phyloP scores from a whole-genome alignment of 2,329 filamentous ascomycete species.

The Zymoseptoria crescenta region DNA sequence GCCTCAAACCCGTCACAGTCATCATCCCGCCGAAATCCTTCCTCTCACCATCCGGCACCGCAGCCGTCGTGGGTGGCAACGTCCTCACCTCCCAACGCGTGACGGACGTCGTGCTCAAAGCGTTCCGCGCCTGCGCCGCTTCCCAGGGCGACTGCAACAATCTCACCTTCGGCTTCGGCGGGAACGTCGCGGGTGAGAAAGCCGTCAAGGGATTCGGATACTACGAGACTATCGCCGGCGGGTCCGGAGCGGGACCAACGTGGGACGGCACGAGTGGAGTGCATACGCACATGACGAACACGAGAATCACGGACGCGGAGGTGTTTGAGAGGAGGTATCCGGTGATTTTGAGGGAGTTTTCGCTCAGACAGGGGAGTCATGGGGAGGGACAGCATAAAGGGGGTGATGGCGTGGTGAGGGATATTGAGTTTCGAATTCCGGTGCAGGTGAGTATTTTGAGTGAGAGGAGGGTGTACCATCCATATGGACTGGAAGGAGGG shows the following conservation, averaged over 20 bases:
- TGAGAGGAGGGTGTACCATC: slow-evolving; percentile 66
- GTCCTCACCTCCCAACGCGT: slow-evolving; percentile 71
- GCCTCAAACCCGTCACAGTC: slow-evolving; percentile 67
- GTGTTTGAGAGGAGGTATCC: slow-evolving; percentile 72
- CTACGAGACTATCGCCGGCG: slow-evolving; percentile 78
- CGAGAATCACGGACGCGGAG: slow-evolving; percentile 72
- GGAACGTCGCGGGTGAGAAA: slow-evolving; percentile 51
- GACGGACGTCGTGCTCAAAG: slow-evolving; percentile 74
- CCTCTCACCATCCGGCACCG: slow-evolving; percentile 65
- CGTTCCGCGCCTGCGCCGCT: slow-evolving; percentile 71
- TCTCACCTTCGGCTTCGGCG: slow-evolving; percentile 74
- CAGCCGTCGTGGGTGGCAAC: slow-evolving; percentile 77
- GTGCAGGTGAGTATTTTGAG: slow-evolving; percentile 72
- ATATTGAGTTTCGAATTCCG: slow-evolving; percentile 73
- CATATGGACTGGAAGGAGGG: slow-evolving; percentile 78
- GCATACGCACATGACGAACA: slow-evolving; percentile 84
- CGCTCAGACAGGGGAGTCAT: slow-evolving; percentile 54
- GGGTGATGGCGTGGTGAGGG: slow-evolving; percentile 69
- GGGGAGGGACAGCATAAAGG: slow-evolving; percentile 60
- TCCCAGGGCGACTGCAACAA: slow-evolving; percentile 78
- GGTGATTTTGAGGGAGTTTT: slow-evolving; percentile 63
- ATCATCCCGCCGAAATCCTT: slow-evolving; percentile 65
- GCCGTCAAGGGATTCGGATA: slow-evolving; percentile 74
- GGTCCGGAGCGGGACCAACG: slow-evolving; percentile 61
- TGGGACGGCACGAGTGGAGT: slow-evolving; percentile 70